A percentile compares a stretch with the other conserved stretches of the same genome.
These are phyloP conservation scores for Plasmodium knowlesi DNA, from an alignment of 169 alveolate genomes.

Conservation along the genomic window DNA sequence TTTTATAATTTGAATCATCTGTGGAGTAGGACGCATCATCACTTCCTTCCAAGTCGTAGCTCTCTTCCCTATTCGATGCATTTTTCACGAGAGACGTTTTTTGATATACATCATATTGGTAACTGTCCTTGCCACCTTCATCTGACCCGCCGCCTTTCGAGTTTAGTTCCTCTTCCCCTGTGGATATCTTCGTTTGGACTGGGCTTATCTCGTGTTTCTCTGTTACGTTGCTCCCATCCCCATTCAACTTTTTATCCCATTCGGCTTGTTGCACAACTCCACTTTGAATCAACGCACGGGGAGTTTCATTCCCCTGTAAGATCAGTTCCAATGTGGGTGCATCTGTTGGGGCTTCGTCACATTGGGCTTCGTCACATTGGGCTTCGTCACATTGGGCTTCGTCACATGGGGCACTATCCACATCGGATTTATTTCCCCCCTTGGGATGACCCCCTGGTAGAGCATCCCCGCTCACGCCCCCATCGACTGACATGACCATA, in stretches of 20 bases:
- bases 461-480: not conserved
- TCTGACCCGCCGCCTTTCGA: not conserved
- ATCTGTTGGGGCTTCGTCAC: not conserved
- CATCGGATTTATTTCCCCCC: not conserved
- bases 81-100: not conserved
- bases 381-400: not conserved
- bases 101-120: not conserved
- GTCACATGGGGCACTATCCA: not conserved
- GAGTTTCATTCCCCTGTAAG: not conserved
- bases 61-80: constrained; percentile 3
- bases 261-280: not conserved
- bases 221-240: not conserved
- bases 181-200: not conserved
- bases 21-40: constrained; percentile 65
- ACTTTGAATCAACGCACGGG: not conserved
- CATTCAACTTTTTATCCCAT: not conserved
- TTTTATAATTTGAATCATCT: constrained; percentile 62
- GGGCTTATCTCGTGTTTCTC: not conserved
- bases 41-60: constrained; percentile 17
- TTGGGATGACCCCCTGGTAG: not conserved
- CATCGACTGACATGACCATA: not conserved
- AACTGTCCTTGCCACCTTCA: not conserved
- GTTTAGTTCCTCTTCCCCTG: not conserved
- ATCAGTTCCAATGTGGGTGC: not conserved
- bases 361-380: not conserved